Evolutionary conservation across 345 rosid genomes (phyloP), one percentile per base, ranked within the genome.

Genomic region (Hypericum androsaemum): DNA sequence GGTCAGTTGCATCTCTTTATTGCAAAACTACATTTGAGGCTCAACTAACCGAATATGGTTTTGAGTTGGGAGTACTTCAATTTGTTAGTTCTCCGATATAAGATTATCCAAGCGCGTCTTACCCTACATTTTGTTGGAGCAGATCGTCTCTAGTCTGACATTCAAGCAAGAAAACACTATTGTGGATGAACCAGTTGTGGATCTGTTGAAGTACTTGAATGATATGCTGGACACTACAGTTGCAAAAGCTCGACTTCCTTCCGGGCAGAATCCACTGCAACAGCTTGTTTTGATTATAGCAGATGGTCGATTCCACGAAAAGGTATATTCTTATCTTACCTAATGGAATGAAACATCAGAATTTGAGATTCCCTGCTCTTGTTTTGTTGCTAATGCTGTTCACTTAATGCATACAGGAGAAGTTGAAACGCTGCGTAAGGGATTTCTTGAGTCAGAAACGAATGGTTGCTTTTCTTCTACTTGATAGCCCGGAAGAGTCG

Each of bases 241-340:
- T 47, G 52, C 74, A 47, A 81, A 62, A 51, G 84, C 95, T 14
- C 65, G 94, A 16, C 89, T 79, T 39, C 82, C 96, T 36, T 84
- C 82, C n/a, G 94, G 95, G n/a, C 94, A 84, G 59, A 92, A 88
- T 68, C 95, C 97, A 0, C 78, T 92, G 12, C 95, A 88, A 71
- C 97, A 92, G 71, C 97, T 92, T 60, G 98, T 92, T 48, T 73
- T 92, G 59, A 75, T 88, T 41, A 85, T 92, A 5, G 95, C 86
- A 0, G 98, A 88, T 62, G 97, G 98, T 11, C 82, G 81, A 50
- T 83, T 92, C 73, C 88, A 88, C 44, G 98, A 92, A 63, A 81
- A 87, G 77, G 96, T 84, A 72, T 39, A 5, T 61, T 46, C 8
- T 46, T 43, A 10, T 45, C 5, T 8, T 5, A 44, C 37, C 32